Evolutionary conservation across 768 basidiomycete species (phyloP), one percentile per base, ranked within the genome.

Genomic region (Dentipellis fragilis): DNA sequence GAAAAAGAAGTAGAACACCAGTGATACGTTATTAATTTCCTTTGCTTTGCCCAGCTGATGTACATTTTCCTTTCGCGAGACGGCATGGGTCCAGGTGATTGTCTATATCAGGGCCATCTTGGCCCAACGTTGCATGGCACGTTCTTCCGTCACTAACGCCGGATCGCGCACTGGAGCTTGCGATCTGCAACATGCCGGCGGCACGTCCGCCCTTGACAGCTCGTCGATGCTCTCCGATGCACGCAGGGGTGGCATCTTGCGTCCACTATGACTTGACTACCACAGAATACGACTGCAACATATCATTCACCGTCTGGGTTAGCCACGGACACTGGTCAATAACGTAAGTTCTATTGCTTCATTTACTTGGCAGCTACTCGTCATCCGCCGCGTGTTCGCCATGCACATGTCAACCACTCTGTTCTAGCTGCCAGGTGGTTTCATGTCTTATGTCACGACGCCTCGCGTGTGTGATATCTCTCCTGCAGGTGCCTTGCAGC

Each of bases 1-100:
- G 74, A 87, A 84, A 74, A 84, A 79, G 71, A 84, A 80, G 72
- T 85, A 76, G 40, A 16, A 10, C 39, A 8, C 10, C n/a, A 45
- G 14, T 45, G 42, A 45, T n/a, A 45, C 29, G 29, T 29, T 3
- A 29, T 29, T 29, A 29, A 29, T 29, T 6, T 29, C 29, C 29
- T 29, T 29, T 29, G 29, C 29, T 29, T 3, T 6, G 29, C 3
- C n/a, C 3, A 29, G 29, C 29, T 29, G 29, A 29, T 29, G 29
- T 29, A 29, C 29, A 29, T 6, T 29, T 29, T 29, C 50, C 50
- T 35, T 12, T 29, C 14, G 17, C 5, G 5, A 29, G 34, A 51
- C n/a, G 34, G 5, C 14, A 16, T 10, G 29, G n/a, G 50, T 12
- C 22, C 50, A 35, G 50, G 23, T 51, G 50, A 11, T 34, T 51